These are phyloP conservation scores for Hypoxylon trugodes DNA, from an alignment of 495 filamentous ascomycete species.

Conservation along the genomic window DNA sequence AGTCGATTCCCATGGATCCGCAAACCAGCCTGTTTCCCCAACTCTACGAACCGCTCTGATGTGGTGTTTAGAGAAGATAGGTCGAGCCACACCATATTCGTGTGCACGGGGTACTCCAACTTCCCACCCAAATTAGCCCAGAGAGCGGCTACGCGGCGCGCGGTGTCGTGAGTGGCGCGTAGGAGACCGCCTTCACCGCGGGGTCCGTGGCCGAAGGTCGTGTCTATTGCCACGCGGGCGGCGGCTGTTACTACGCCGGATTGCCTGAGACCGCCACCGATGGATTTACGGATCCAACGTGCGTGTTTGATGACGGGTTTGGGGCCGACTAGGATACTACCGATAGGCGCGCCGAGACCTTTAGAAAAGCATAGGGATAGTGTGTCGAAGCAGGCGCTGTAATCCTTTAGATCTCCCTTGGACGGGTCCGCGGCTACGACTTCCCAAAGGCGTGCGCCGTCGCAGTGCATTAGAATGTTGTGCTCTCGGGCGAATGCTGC, in stretches of 20 bases:
- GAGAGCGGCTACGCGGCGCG: conserved; percentile 66
- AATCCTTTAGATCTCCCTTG: conserved; percentile 69
- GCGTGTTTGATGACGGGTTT: conserved; percentile 69
- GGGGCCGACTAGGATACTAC: conserved; percentile 74
- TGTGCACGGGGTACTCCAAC: conserved; percentile 68
- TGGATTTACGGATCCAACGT: conserved; percentile 77
- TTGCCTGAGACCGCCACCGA: conserved; percentile 82
- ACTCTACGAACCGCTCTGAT: conserved; percentile 53
- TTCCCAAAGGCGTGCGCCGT: conserved; percentile 85
- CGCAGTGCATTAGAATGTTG: conserved; percentile 74
- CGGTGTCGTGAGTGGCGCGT: conserved; percentile 65
- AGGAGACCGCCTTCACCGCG: conserved; percentile 69
- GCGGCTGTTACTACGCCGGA: conserved; percentile 69
- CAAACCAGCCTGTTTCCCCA: conserved; percentile 61
- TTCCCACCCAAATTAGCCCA: conserved; percentile 69
- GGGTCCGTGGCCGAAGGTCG: conserved; percentile 68
- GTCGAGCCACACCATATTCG: conserved; percentile 92
- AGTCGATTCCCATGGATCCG: conserved; percentile 61
- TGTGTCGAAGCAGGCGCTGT: conserved; percentile 73
- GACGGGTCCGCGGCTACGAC: conserved; percentile 65
- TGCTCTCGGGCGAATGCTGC: conserved; percentile 70
- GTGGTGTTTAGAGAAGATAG: conserved; percentile 59
- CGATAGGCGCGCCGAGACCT: conserved; percentile 82
- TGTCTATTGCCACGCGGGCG: conserved; percentile 66
- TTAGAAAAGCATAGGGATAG: conserved; percentile 84